Base-by-base conservation (phyloP, 2,329 filamentous ascomycete genomes). In the Epichloe uncinata region DNA sequence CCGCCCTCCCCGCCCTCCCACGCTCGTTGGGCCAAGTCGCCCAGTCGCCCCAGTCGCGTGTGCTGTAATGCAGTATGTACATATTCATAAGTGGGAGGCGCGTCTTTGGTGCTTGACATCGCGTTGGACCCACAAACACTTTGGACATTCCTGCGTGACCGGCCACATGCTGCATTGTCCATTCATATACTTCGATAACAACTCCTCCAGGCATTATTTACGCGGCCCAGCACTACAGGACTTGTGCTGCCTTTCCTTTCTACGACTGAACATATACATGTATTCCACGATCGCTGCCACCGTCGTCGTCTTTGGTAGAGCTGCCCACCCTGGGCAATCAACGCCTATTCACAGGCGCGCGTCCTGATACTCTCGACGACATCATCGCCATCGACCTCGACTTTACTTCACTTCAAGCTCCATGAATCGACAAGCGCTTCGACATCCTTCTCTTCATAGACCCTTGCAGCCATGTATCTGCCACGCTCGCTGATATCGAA, bases 401-500 rank as follows among this genome's bases (percentile, higher is more conserved):
- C 42, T 30, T 45, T 49, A 45, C 49, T 37, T 50, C 42, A 41
- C 38, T 44, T 30, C 49, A 55, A 52, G 52, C 55, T 56, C 52
- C 59, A 63, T 62, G 60, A 56, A 57, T 58, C 52, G 54, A 47
- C 56, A 50, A 43, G 36, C 52, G 46, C 42, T 48, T 41, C 42
- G 16, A 12, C 40, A 35, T 51, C 46, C 50, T 60, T 56, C 67
- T 66, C 62, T 63, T 63, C 63, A 41, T 53, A 52, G 49, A 53
- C 22, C 22, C 43, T 45, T 43, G 36, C 55, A 58, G 65, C 61
- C 66, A 98, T 98, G 93, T 95, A 96, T 82, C 84, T 98, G 55
- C 93, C 91, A 62, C 87, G 93, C 57, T 78, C 80, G 56, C 77
- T 95, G 56, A 85, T 97, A 63, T 87, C 89, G 46, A 90, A 91